Base-by-base conservation (phyloP, 2,329 filamentous ascomycete genomes). In the Dactylonectria estremocensis region DNA sequence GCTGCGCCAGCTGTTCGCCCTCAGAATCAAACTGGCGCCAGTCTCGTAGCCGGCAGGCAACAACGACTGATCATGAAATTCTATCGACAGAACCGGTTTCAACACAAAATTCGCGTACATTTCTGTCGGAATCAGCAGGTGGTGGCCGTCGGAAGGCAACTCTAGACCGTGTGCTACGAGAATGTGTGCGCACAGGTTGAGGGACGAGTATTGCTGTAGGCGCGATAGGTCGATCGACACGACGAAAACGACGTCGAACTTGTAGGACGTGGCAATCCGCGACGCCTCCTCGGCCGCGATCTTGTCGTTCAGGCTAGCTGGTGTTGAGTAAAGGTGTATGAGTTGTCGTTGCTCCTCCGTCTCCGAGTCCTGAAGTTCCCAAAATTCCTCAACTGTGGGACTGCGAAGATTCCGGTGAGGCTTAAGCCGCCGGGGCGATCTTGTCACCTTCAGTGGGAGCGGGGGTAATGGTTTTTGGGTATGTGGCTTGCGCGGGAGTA, bases 141-240 rank as follows among this genome's bases (percentile, higher is more conserved):
- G 43, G 43, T 10, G 8, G 43, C 43, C 43, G 43, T 20, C n/a
- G n/a, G 16, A 20, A 46, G 43, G n/a, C 20, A 46, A 20, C 43
- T 46, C n/a, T 18, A 46, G 43, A 46, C 43, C n/a, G 43, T 46
- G 43, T 5, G n/a, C 43, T 46, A 20, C 43, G 43, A 46, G 43
- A 46, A 46, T n/a, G n/a, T 46, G 9, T 46, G 43, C 43, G 43
- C 43, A 46, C n/a, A 46, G 43, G 43, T 46, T 46, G 43, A 3
- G n/a, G 43, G 43, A 10, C 16, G 43, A 46, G 43, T 46, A 46
- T 46, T 46, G n/a, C n/a, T 46, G n/a, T 46, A 46, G 43, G n/a
- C 43, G n/a, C n/a, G 43, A 46, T 46, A 46, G n/a, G 43, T 46
- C n/a, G 43, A 46, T 20, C 43, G 43, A 46, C n/a, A 46, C n/a